Evolutionary conservation across 2,329 filamentous ascomycete genomes (phyloP), one percentile per base, ranked within the genome.

Genomic region (Ophiostoma piceae): DNA sequence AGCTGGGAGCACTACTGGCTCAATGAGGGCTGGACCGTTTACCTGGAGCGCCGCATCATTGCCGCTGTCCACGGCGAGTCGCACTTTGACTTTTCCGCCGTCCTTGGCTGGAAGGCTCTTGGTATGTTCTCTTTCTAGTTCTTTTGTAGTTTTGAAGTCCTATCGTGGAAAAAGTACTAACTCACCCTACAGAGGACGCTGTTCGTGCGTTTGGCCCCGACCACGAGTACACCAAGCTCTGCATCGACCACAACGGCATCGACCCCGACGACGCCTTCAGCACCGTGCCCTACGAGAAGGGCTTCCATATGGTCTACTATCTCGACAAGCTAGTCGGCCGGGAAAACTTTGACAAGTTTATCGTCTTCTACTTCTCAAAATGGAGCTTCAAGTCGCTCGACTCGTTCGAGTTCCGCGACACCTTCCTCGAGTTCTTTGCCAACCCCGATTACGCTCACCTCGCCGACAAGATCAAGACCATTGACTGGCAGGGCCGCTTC

Each of bases 241-340:
- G 97, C 74, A 86, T 94, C 71, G 89, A 92, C 77, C 89, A 98
- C 73, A 91, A 94, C 77, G 92, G 92, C 71, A 90, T 95, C 74
- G 94, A 98, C 75, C 95, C 95, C 0, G 95, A 98, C 78, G 95
- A 99, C 79, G 92, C 94, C 1, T 99, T 98, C 81, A 96, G 91
- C 74, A 91, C 88, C 35, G 84, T 98, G 43, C 93, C 95, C 0
- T 99, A 99, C 76, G 94, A 98, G 78, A 98, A 99, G 80, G 94
- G 94, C 3, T 98, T 97, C 80, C 91, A 92, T 77, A 96, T 98
- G 79, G 84, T 99, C 65, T 97, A 93, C 79, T 89, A 94, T 75
- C 88, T 99, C 16, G 95, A 99, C 76, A 90, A 90, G 66, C 82
- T 97, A 1, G 85, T 98, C 3, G 92, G 92, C 47, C 90, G 91